Evolutionary conservation across 352 stramenopile species (phyloP).

Genomic region (Phytophthora meadii): DNA sequence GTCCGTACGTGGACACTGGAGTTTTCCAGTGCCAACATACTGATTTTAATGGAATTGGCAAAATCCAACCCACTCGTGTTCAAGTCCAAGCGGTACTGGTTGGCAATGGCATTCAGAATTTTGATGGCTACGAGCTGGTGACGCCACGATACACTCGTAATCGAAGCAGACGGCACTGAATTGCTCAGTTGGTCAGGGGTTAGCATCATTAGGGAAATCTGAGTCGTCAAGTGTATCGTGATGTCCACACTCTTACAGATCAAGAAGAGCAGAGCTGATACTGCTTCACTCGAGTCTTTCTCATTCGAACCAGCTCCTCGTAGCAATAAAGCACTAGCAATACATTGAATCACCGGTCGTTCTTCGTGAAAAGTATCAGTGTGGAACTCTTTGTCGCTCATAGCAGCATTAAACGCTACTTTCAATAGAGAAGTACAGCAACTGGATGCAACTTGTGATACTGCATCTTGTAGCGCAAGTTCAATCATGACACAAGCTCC

Average conservation of each 20-base stretch:
- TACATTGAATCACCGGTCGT: constrained; percentile 54
- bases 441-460: constrained; percentile 69
- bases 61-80: constrained; percentile 63
- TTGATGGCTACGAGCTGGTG: constrained; percentile 81
- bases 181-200: constrained; percentile 15
- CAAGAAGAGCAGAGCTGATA: constrained; percentile 77
- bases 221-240: constrained; percentile 59
- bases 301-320: constrained; percentile 75
- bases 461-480: constrained; percentile 59
- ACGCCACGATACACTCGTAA: constrained; percentile 56
- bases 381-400: constrained; percentile 72
- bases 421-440: constrained; percentile 72
- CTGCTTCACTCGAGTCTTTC: constrained; percentile 80
- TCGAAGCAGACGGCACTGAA: constrained; percentile 3
- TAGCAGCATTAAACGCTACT: constrained; percentile 60
- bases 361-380: constrained; percentile 59
- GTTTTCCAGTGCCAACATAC: constrained; percentile 68
- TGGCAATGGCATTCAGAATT: constrained; percentile 78
- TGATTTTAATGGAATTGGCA: constrained; percentile 68
- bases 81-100: constrained; percentile 80
- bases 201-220: constrained; percentile 63
- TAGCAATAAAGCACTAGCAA: constrained; percentile 51
- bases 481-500: constrained; percentile 70
- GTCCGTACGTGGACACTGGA: constrained; percentile 81
- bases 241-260: constrained; percentile 85